phyloP scores from a whole-genome alignment of 257 asterid genomes.

The Craterostigma plantagineum region DNA sequence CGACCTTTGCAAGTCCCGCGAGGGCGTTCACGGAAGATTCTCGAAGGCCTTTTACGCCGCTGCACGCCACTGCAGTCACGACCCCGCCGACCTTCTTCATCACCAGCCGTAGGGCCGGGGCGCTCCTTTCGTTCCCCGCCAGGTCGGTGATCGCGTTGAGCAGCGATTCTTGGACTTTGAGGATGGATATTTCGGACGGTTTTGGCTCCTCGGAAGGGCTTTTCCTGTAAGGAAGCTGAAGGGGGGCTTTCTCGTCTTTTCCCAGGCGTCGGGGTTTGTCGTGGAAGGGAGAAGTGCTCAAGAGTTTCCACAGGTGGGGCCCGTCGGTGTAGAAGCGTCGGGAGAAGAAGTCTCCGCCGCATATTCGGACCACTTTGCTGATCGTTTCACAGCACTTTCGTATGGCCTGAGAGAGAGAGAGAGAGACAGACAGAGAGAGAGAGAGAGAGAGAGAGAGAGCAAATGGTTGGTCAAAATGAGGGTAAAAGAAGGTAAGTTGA shows the following conservation, averaged over 20 bases:
- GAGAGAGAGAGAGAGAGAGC: too few relatives aligned
- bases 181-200: conserved; percentile 46
- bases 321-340: conserved; percentile 79
- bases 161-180: conserved; percentile 62
- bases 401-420: conserved; percentile 33
- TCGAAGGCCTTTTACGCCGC: conserved; percentile 63
- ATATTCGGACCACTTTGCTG: conserved; percentile 35
- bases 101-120: conserved; percentile 48
- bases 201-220: conserved; percentile 27
- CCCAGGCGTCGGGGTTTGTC: conserved; percentile 17
- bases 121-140: conserved; percentile 36
- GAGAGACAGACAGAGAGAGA: too few relatives aligned
- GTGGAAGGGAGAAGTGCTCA: conserved; percentile 68
- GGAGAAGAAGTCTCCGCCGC: conserved; percentile 91
- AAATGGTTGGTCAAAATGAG: too few relatives aligned
- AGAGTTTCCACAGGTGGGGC: conserved; percentile 65
- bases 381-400: conserved; percentile 46
- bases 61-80: conserved; percentile 64
- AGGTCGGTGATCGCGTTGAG: conserved; percentile 57
- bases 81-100: conserved; percentile 66
- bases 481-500: neutral
- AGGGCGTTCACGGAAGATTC: conserved; percentile 61
- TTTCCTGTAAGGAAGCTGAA: conserved; percentile 67
- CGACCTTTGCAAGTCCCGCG: conserved; percentile 47
- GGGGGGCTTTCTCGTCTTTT: conserved; percentile 28